Percentiles rank a stretch among this genome's conserved stretches.
Conservation (phyloP, 148 eudicot genomes). For the Cornus suecica region DNA sequence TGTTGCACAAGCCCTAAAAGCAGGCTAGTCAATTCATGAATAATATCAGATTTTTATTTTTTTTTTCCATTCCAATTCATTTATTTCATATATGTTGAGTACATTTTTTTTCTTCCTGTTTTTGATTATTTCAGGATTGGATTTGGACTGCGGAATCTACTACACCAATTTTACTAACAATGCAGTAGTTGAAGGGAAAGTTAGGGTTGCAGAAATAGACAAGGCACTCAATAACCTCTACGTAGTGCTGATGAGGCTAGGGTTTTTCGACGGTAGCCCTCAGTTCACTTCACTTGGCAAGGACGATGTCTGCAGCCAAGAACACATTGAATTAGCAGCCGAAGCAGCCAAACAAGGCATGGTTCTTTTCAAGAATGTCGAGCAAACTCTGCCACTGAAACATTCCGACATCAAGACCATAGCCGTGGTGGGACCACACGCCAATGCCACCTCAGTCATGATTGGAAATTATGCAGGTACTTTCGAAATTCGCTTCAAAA, state of each 20-base stretch:
- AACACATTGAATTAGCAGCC: conserved; percentile 19
- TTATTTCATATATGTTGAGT: not conserved
- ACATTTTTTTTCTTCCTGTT: not conserved
- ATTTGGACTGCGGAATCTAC: conserved; percentile 31
- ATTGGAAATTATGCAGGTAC: conserved; percentile 68
- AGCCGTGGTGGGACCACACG: conserved; percentile 65
- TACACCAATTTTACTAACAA: conserved; percentile 6
- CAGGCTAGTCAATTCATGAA: conserved; percentile 27
- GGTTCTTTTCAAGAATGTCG: conserved; percentile 22
- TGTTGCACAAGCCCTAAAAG: conserved; percentile 24
- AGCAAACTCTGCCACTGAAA: conserved; percentile 16
- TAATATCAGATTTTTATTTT: too few relatives aligned
- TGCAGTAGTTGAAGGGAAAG: conserved; percentile 23
- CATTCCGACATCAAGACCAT: conserved; percentile 15
- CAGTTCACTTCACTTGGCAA: not conserved
- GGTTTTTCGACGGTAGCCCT: conserved; percentile 28
- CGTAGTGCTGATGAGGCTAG: conserved; percentile 28
- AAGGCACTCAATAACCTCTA: conserved; percentile 19
- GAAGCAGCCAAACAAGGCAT: conserved; percentile 29
- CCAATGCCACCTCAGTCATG: conserved; percentile 54
- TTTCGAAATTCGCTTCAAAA: too few relatives aligned
- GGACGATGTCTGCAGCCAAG: conserved; percentile 11
- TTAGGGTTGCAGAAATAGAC: conserved; percentile 22
- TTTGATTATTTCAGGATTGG: conserved; percentile 33
- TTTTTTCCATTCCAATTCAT: too few relatives aligned